These are phyloP conservation scores for Yamadazyma paraphyllophila DNA, from an alignment of 805 yeast species.

Conservation along the genomic window DNA sequence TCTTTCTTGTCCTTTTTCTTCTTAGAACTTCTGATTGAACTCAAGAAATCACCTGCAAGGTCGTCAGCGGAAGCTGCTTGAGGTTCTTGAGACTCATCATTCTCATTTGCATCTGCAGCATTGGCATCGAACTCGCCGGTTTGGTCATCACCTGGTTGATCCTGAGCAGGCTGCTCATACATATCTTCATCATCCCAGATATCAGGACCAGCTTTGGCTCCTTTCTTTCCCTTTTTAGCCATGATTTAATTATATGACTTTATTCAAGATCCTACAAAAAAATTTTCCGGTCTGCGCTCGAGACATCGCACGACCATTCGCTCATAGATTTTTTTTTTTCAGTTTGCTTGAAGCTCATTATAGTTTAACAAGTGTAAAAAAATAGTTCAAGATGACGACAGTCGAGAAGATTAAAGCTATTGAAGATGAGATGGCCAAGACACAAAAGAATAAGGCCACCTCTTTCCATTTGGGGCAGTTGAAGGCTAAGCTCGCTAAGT, in stretches of 20 bases:
- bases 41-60: constrained; percentile 69
- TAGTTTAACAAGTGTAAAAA: not conserved
- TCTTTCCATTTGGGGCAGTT: constrained; percentile 96
- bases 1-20: constrained; percentile 62
- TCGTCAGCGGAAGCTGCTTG: constrained; percentile 23
- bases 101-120: not conserved
- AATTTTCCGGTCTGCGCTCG: constrained; percentile 6
- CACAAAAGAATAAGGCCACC: constrained; percentile 98
- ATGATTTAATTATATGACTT: constrained; percentile 23
- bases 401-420: constrained; percentile 72
- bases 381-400: constrained; percentile 35
- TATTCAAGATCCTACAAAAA: not conserved
- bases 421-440: constrained; percentile 96
- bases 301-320: constrained; percentile 7
- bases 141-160: not conserved
- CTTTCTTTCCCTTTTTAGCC: constrained; percentile 61
- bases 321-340: constrained; percentile 2
- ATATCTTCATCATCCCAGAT: constrained; percentile 71
- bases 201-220: constrained; percentile 61
- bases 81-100: constrained; percentile 15
- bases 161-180: constrained; percentile 9
- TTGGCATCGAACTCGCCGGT: constrained; percentile 3
- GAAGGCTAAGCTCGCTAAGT: constrained; percentile 93
- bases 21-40: constrained; percentile 78
- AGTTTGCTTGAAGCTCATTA: constrained; percentile 4